Evolutionary conservation across 2,329 filamentous ascomycete species (phyloP).

Genomic region (Pseudogymnoascus sp.): DNA sequence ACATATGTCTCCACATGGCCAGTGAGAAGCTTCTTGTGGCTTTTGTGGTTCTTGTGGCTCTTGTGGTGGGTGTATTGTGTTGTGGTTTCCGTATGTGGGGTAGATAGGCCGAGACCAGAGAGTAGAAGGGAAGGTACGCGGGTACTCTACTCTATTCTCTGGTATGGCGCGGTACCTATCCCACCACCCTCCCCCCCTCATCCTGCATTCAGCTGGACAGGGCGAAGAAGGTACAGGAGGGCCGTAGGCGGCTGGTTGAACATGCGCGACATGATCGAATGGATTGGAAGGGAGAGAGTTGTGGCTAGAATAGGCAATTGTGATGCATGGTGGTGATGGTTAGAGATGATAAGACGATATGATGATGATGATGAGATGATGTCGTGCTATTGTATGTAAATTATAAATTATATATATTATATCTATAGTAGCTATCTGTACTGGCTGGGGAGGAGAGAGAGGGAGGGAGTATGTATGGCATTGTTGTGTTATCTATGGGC

Average conservation of each 20-base stretch:
- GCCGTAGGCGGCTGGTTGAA: not conserved
- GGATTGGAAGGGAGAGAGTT: not conserved
- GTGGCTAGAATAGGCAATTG: not conserved
- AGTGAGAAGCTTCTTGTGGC: not conserved
- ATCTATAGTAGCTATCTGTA: not conserved
- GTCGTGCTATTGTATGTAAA: not conserved
- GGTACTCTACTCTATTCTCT: too few species aligned
- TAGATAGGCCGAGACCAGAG: not conserved
- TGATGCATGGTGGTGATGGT: not conserved
- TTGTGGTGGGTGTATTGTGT: too few species aligned
- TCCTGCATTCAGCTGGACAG: not conserved
- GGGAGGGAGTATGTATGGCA: not conserved
- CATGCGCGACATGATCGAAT: not conserved
- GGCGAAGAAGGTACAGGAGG: not conserved
- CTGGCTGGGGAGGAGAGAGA: not conserved
- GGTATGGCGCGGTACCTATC: too few species aligned
- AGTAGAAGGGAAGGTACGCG: not conserved
- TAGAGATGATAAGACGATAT: too few species aligned
- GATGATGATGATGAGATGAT: not conserved
- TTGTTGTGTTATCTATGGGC: not conserved
- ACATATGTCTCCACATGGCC: not conserved
- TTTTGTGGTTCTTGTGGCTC: too few species aligned
- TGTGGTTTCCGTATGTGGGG: not conserved
- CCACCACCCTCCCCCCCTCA: not conserved
- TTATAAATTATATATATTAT: too few species aligned